A percentile compares a stretch with the other conserved stretches of the same genome.
Conservation (phyloP, 1,284 basidiomycete genomes). For the Ceratobasidium sp. region DNA sequence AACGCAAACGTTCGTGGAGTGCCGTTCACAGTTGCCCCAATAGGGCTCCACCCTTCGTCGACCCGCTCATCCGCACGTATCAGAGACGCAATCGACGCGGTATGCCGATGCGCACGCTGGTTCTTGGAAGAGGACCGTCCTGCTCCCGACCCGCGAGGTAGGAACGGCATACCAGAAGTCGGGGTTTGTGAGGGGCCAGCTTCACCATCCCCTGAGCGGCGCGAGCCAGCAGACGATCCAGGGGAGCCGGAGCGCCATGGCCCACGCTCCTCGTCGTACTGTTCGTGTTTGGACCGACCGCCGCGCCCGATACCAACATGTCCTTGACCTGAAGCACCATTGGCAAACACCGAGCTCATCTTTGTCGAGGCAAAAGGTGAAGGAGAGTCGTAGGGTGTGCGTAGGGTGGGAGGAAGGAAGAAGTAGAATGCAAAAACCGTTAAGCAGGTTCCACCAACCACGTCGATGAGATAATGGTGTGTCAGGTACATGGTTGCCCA, state of each 20-base stretch:
- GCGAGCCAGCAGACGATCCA: constrained; percentile 64
- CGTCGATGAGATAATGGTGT: constrained; percentile 98
- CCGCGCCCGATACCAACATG: constrained; percentile 53
- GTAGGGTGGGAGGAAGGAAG: constrained; percentile 85
- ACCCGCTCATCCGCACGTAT: constrained; percentile 79
- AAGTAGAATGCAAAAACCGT: constrained; percentile 91
- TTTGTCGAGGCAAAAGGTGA: constrained; percentile 56
- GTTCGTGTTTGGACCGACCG: constrained; percentile 74
- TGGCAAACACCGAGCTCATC: constrained; percentile 44
- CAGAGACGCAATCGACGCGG: constrained; percentile 83
- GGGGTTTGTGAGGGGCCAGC: constrained; percentile 76
- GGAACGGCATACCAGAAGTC: constrained; percentile 57
- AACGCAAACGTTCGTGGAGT: constrained; percentile 46
- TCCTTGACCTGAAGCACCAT: constrained; percentile 54
- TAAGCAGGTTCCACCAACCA: constrained; percentile 93
- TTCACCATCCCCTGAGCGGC: constrained; percentile 63
- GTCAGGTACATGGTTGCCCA: constrained; percentile 99
- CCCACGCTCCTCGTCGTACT: constrained; percentile 74
- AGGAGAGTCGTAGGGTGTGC: constrained; percentile 69
- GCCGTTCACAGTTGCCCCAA: constrained; percentile 44
- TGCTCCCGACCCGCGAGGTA: constrained; percentile 56
- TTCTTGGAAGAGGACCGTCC: constrained; percentile 57
- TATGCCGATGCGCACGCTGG: constrained; percentile 70
- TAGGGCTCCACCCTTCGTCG: constrained; percentile 79
- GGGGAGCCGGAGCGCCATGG: constrained; percentile 58